Evolutionary conservation across 176 grass and related monocot genomes (phyloP).

Genomic region (Melocanna baccifera): DNA sequence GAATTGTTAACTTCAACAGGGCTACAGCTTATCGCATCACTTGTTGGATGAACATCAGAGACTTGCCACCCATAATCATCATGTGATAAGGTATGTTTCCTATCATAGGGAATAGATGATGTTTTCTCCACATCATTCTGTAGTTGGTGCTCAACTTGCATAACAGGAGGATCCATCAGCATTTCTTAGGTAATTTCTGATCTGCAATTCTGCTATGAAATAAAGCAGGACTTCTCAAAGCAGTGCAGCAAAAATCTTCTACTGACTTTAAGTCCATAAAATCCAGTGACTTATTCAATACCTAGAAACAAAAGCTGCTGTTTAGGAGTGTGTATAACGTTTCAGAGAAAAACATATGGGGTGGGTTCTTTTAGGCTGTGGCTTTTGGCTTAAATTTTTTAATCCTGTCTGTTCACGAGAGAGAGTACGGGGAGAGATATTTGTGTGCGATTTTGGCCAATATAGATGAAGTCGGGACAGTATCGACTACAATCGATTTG

Average conservation of each 20-base stretch:
- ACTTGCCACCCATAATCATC: conserved; percentile 45
- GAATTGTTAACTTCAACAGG: conserved; percentile 29
- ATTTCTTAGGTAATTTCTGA: conserved; percentile 44
- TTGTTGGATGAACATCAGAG: conserved; percentile 25
- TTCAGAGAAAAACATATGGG: not conserved
- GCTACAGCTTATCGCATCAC: conserved; percentile 20
- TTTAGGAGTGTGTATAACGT: not conserved
- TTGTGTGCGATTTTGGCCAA: too few species aligned
- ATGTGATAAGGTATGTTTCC: conserved; percentile 33
- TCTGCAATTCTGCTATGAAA: conserved; percentile 9
- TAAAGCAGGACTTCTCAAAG: conserved; percentile 31
- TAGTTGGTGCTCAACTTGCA: conserved; percentile 53
- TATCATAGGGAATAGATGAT: conserved; percentile 40
- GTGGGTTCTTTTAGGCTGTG: too few species aligned
- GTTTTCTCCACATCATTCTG: conserved; percentile 50
- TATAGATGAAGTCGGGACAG: too few species aligned
- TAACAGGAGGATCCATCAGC: conserved; percentile 67
- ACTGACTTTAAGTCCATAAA: conserved; percentile 43
- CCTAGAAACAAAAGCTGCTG: conserved; percentile 11
- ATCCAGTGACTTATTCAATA: conserved; percentile 18
- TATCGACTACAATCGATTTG: too few species aligned
- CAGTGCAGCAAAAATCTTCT: conserved; percentile 28
- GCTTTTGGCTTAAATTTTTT: too few species aligned
- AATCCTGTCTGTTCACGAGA: too few species aligned
- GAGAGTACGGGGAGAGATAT: too few species aligned